phyloP scores from a whole-genome alignment of 2,329 filamentous ascomycete species.

The Trichoderma harzianum region DNA sequence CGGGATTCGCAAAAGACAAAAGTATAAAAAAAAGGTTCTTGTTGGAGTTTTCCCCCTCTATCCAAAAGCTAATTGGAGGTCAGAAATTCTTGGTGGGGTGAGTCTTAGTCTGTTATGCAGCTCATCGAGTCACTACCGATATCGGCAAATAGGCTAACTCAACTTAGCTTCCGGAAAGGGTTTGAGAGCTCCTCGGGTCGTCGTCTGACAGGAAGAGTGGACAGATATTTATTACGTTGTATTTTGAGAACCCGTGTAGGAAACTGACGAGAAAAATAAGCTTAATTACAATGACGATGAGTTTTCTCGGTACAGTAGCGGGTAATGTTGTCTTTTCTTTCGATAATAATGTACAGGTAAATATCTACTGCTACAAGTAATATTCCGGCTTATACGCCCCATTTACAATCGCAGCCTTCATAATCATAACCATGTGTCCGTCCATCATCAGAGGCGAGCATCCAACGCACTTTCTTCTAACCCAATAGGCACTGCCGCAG shows the following conservation, averaged over 20 bases:
- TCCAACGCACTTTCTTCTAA: not conserved
- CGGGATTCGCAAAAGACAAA: not conserved
- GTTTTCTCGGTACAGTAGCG: not conserved
- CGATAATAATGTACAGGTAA: not conserved
- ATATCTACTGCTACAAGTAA: not conserved
- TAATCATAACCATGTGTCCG: not conserved
- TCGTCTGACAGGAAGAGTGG: not conserved
- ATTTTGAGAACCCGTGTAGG: not conserved
- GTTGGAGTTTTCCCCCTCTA: constrained; percentile 1
- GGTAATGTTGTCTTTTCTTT: not conserved
- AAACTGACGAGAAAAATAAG: not conserved
- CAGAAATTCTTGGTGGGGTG: constrained; percentile 12
- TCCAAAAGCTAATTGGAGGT: not conserved
- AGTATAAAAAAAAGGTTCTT: not conserved
- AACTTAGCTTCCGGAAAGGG: not conserved
- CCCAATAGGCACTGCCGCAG: not conserved
- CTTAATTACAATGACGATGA: not conserved
- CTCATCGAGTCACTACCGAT: constrained; percentile 16
- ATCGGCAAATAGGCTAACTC: constrained; percentile 10
- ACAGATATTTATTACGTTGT: not conserved
- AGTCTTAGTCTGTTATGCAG: constrained; percentile 1
- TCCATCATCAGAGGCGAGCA: not conserved
- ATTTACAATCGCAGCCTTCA: not conserved
- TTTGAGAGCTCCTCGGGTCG: not conserved
- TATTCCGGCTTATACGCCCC: not conserved